Base-by-base conservation (phyloP, 2,329 filamentous ascomycete species). In the Juglanconis juglandina region DNA sequence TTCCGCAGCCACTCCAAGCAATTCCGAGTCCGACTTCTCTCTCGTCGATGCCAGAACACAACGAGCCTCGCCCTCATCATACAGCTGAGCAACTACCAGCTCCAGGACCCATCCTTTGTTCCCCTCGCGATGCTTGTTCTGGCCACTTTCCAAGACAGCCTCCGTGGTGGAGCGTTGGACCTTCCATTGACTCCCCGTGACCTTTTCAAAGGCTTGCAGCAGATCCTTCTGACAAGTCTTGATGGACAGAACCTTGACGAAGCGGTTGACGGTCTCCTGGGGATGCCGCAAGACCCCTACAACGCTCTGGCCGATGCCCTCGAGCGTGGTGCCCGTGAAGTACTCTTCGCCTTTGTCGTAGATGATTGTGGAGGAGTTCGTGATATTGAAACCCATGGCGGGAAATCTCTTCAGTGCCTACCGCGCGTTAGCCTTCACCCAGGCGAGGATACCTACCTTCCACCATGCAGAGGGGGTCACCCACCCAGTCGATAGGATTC, bases 211-310 rank as follows among this genome's bases (percentile, higher is more conserved):
- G 1, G 70, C 69, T 2, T 59, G 66, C n/a, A 64, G 14, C 10
- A 64, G 50, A 48, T 62, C 55, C 30, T 62, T 64, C 46, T 62
- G 62, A 11, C 42, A 57, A 34, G 59, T 59, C n/a, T 48, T 58
- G 56, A 60, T 47, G n/a, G 79, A 76, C 6, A 79, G 68, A n/a
- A 83, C 70, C 60, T 75, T 76, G 2, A 87, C 73, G 3, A 68
- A 59, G 4, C 76, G 73, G 67, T 87, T 86, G 68, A 77, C 78
- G 0, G 84, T 86, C 67, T 82, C 77, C 2, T 80, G 76, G 0
- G 75, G 78, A 55, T 85, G 74, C 7, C 67, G 66, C 60, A 86
- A 68, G 1, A 85, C 71, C 0, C 77, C 79, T 0, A 78, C 76
- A 0, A 87, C 74, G 1, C 77, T 80, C 30, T 78, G 71, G 0